phyloP scores from a whole-genome alignment of 495 filamentous ascomycete genomes.

The Penicillium verhagenii region DNA sequence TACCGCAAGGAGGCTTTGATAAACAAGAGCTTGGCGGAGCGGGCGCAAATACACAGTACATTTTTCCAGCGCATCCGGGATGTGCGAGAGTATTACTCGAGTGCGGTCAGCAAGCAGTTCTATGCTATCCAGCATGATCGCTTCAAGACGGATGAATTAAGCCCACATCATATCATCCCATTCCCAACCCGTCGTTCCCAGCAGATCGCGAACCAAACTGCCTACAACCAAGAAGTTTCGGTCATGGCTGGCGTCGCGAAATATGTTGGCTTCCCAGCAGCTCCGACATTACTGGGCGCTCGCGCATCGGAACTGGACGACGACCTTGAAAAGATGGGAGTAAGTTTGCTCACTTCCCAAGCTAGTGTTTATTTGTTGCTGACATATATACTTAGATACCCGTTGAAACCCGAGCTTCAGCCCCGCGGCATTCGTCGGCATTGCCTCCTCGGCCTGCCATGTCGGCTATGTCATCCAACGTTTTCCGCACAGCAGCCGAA shows the following conservation, averaged over 20 bases:
- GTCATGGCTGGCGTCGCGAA: conserved; percentile 88
- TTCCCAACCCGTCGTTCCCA: conserved; percentile 70
- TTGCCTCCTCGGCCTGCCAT: conserved; percentile 32
- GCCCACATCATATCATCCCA: conserved; percentile 73
- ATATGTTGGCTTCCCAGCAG: conserved; percentile 92
- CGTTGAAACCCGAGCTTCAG: conserved; percentile 31
- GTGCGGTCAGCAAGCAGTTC: conserved; percentile 77
- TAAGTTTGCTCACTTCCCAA: conserved; percentile 51
- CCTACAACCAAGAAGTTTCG: conserved; percentile 92
- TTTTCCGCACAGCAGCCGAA: conserved; percentile 59
- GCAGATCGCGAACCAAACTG: conserved; percentile 73
- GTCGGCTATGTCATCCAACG: conserved; percentile 39
- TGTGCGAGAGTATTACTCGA: conserved; percentile 74
- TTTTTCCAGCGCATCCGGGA: conserved; percentile 82
- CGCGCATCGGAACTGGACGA: conserved; percentile 74
- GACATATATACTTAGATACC: conserved; percentile 33
- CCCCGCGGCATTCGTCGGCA: conserved; percentile 25
- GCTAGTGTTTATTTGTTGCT: not conserved
- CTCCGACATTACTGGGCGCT: conserved; percentile 73
- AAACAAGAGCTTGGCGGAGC: conserved; percentile 71
- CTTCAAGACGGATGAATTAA: conserved; percentile 74
- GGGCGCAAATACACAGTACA: conserved; percentile 79
- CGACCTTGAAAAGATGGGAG: conserved; percentile 85
- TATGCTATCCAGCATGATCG: conserved; percentile 91
- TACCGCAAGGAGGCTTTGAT: conserved; percentile 71